These are phyloP conservation scores for Boechera retrofracta DNA, from an alignment of 345 rosid genomes.

Conservation along the genomic window DNA sequence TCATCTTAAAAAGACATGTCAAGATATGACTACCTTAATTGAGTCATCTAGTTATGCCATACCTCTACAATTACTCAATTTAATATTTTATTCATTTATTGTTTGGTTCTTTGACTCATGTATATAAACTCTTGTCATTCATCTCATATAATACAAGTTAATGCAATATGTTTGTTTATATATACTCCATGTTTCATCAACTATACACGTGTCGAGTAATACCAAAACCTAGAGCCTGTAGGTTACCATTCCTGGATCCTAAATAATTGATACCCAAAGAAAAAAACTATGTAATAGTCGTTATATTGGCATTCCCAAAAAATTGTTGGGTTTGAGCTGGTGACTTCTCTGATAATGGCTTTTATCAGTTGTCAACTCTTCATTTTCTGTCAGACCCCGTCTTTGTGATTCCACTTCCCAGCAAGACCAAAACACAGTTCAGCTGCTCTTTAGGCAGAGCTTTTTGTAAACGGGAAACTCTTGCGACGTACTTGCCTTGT, in stretches of 20 bases:
- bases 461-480: constrained; percentile 25
- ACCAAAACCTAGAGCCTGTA: background rate
- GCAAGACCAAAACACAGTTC: constrained; percentile 29
- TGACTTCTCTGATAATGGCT: constrained; percentile 82
- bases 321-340: constrained; percentile 86
- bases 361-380: constrained; percentile 93
- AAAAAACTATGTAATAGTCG: background rate
- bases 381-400: constrained; percentile 84
- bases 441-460: background rate
- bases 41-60: background rate
- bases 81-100: background rate
- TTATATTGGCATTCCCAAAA: constrained; percentile 76
- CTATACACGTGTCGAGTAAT: background rate
- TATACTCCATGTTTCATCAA: background rate
- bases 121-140: background rate
- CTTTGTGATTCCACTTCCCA: constrained; percentile 49
- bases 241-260: background rate
- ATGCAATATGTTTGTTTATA: background rate
- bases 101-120: background rate
- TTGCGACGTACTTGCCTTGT: constrained; percentile 25
- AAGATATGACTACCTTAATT: background rate
- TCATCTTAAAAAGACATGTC: background rate
- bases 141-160: background rate
- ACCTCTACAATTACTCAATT: background rate
- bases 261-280: background rate